These are phyloP conservation scores for Scutellaria minor DNA, from an alignment of 257 asterid species.

Conservation along the genomic window DNA sequence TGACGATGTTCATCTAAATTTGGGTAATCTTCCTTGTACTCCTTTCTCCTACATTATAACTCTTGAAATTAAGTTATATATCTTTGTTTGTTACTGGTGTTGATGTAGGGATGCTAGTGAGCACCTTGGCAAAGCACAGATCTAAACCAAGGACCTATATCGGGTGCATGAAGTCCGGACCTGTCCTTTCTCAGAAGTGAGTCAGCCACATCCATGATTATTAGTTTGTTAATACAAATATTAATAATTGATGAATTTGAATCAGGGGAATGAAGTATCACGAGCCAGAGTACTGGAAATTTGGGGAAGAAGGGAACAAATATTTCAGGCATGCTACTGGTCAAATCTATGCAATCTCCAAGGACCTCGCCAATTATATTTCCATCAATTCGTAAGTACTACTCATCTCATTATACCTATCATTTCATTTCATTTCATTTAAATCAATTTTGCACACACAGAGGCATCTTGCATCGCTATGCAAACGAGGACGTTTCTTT, in stretches of 20 bases:
- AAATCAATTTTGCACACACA: slow-evolving; percentile 1
- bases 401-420: no score
- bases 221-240: no score
- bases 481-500: slow-evolving; percentile 82
- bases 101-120: slow-evolving; percentile 45
- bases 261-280: slow-evolving; percentile 67
- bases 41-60: no score
- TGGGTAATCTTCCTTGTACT: slow-evolving; percentile 30
- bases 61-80: no score
- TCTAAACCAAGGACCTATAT: slow-evolving; percentile 66
- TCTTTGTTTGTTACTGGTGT: no score
- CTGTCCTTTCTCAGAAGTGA: slow-evolving; percentile 61
- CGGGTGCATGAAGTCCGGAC: slow-evolving; percentile 94
- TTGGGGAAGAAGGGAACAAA: slow-evolving; percentile 84
- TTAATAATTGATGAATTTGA: no score
- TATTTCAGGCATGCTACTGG: slow-evolving; percentile 89
- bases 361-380: slow-evolving; percentile 73
- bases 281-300: slow-evolving; percentile 90
- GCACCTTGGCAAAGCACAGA: slow-evolving; percentile 58
- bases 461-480: slow-evolving; percentile 66
- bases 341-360: slow-evolving; percentile 79
- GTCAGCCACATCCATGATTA: no score
- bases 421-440: no score
- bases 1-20: slow-evolving; percentile 77
- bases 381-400: slow-evolving; percentile 66